These are phyloP conservation scores for Zygoascus meyerae DNA, from an alignment of 1,139 yeast genomes.

Conservation along the genomic window DNA sequence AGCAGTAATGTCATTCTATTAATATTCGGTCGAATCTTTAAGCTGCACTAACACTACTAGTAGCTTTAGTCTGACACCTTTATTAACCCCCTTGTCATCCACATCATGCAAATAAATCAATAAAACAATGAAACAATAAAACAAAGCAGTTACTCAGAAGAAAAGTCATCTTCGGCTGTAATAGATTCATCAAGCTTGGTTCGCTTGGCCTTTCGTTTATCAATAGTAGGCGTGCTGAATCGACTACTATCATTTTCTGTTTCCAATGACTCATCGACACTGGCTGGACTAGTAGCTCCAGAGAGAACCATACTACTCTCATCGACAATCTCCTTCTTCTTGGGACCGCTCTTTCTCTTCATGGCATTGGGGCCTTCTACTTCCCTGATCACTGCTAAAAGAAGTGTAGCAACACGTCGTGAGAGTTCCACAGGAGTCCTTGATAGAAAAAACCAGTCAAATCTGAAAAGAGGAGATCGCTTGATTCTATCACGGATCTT, in stretches of 20 bases:
- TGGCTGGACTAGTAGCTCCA: slow-evolving; percentile 20
- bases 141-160: not conserved
- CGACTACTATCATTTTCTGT: slow-evolving; percentile 15
- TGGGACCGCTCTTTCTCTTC: slow-evolving; percentile 28
- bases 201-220: slow-evolving; percentile 18
- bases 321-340: slow-evolving; percentile 13
- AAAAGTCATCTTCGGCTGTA: not conserved
- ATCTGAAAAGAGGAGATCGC: slow-evolving; percentile 67
- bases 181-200: slow-evolving; percentile 4
- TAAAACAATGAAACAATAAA: not conserved
- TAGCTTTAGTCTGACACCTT: no score
- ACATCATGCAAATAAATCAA: not conserved
- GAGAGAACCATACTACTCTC: slow-evolving; percentile 16
- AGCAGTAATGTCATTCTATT: no score
- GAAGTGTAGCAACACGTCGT: slow-evolving; percentile 73
- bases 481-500: slow-evolving; percentile 72
- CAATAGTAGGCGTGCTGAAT: slow-evolving; percentile 12
- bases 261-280: slow-evolving; percentile 19
- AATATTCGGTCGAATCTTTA: no score
- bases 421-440: slow-evolving; percentile 83
- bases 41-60: no score
- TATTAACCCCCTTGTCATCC: no score
- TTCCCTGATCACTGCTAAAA: slow-evolving; percentile 36
- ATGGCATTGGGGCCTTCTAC: slow-evolving; percentile 31
- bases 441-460: slow-evolving; percentile 87